A percentile compares a stretch with the other conserved stretches of the same genome.
phyloP scores from a whole-genome alignment of 2,329 filamentous ascomycete species.

The Botrytis elliptica region DNA sequence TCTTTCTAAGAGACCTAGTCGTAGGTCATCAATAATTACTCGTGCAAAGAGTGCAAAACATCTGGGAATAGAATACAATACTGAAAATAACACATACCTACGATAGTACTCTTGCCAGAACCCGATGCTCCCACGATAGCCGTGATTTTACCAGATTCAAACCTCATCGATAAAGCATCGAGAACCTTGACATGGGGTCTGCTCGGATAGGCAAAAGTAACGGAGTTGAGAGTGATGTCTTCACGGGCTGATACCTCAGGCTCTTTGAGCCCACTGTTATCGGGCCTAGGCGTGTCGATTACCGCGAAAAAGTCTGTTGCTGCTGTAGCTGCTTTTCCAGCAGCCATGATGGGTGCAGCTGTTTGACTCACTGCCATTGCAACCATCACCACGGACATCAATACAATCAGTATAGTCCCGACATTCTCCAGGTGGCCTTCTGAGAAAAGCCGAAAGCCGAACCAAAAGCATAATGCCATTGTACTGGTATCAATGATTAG shows the following conservation, averaged over 20 bases:
- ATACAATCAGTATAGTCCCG: constrained; percentile 51
- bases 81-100: constrained; percentile 26
- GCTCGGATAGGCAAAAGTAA: constrained; percentile 41
- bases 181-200: constrained; percentile 39
- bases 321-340: constrained; percentile 40
- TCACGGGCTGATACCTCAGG: constrained; percentile 48
- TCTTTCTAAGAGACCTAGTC: constrained; percentile 41
- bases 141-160: constrained; percentile 41
- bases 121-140: constrained; percentile 47
- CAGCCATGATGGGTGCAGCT: constrained; percentile 55
- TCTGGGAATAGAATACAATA: not conserved
- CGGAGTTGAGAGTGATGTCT: constrained; percentile 38
- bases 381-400: constrained; percentile 17
- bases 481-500: constrained; percentile 39
- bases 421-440: constrained; percentile 50
- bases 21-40: not conserved
- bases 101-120: constrained; percentile 44
- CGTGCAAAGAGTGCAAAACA: not conserved
- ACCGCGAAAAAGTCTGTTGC: constrained; percentile 40
- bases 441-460: constrained; percentile 48
- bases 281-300: constrained; percentile 41
- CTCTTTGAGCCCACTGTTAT: constrained; percentile 43
- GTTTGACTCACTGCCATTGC: constrained; percentile 48
- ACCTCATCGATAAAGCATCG: constrained; percentile 37
- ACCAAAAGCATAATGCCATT: constrained; percentile 63